Evolutionary conservation across 768 basidiomycete species (phyloP), one percentile per base, ranked within the genome.

Genomic region (Mycena galopus): DNA sequence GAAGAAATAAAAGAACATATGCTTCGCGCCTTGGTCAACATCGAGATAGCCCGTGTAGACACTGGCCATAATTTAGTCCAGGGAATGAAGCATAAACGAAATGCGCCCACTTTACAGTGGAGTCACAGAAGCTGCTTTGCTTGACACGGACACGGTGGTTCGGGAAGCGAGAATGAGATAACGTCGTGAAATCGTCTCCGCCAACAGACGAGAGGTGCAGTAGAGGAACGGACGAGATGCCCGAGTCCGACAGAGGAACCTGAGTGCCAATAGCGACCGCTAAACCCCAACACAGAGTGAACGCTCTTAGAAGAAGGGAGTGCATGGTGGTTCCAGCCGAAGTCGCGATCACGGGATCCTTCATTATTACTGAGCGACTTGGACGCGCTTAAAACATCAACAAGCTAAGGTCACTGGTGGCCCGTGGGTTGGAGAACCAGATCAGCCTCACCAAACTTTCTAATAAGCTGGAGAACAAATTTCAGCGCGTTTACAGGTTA

Each of bases 1-100:
- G 79, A 93, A 94, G 81, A 93, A 93, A 80, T 92, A 92, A 82
- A 93, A 93, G 80, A 91, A 91, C 47, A 92, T 65, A 73, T 91
- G 91, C 65, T 90, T 87, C 25, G 90, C 89, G 59, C 90, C 90
- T 27, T 80, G 80, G 64, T 85, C 83, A 19, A 85, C 82, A 69
- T 85, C 84, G 21, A 84, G 80, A 69, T 84, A 85, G 10, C 84
- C 83, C 30, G 83, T 84, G 65, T 82, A 86, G 16, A 81, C 82
- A 58, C 84, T 85, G 27, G n/a, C 47, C 14, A 11, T 16, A 27
- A n/a, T 8, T 67, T 23, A 67, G 59, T 23, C 21, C 9, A 47
- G 12, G 5, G 23, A 50, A 67, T 25, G 53, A 66, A 16, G 65
- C 59, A 32, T 23, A 37, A 37, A 53, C 29, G 58, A 27, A 50